These are phyloP conservation scores for Erysimum pusillum DNA, from an alignment of 441 rosid genomes.

Conservation along the genomic window DNA sequence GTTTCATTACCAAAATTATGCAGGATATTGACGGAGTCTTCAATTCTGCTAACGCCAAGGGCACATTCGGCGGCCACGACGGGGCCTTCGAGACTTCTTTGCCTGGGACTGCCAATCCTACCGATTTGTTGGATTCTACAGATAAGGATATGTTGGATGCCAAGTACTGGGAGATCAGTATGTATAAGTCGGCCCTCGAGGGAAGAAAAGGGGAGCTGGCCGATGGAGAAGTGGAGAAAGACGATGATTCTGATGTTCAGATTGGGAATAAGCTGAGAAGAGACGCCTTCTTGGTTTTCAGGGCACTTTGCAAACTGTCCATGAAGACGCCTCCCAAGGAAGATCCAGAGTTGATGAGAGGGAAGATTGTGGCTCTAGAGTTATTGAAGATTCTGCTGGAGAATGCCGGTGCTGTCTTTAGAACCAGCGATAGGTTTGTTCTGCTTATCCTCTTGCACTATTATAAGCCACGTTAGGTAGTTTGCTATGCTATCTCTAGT, in stretches of 20 bases:
- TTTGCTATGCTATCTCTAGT: slow-evolving; percentile 21
- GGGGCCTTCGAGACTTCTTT: slow-evolving; percentile 92
- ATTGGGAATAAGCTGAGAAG: slow-evolving; percentile 98
- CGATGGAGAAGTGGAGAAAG: slow-evolving; percentile 88
- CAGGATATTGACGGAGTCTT: slow-evolving; percentile 93
- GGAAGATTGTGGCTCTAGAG: slow-evolving; percentile 97
- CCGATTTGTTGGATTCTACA: slow-evolving; percentile 95
- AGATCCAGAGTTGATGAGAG: slow-evolving; percentile 96
- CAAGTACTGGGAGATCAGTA: slow-evolving; percentile 99
- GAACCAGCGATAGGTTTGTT: slow-evolving; percentile 95
- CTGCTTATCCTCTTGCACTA: slow-evolving; percentile 15
- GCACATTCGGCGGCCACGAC: slow-evolving; percentile 71
- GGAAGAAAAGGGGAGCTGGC: slow-evolving; percentile 98
- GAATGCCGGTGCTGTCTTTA: slow-evolving; percentile 97
- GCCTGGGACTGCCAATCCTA: slow-evolving; percentile 91
- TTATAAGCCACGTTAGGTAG: slow-evolving; percentile 12
- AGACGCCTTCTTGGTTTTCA: slow-evolving; percentile 97
- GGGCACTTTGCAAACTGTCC: slow-evolving; percentile 98
- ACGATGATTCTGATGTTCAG: slow-evolving; percentile 95
- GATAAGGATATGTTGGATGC: slow-evolving; percentile 99
- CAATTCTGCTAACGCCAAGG: slow-evolving; percentile 64
- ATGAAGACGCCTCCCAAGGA: slow-evolving; percentile 99
- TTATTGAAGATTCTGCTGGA: slow-evolving; percentile 93
- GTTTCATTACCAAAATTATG: slow-evolving; percentile 95
- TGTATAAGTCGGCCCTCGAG: slow-evolving; percentile 98